A percentile compares a stretch with the other conserved stretches of the same genome.
These are phyloP conservation scores for Chytriomyces confervae DNA, from an alignment of 192 early-diverging fungal species.

Conservation along the genomic window DNA sequence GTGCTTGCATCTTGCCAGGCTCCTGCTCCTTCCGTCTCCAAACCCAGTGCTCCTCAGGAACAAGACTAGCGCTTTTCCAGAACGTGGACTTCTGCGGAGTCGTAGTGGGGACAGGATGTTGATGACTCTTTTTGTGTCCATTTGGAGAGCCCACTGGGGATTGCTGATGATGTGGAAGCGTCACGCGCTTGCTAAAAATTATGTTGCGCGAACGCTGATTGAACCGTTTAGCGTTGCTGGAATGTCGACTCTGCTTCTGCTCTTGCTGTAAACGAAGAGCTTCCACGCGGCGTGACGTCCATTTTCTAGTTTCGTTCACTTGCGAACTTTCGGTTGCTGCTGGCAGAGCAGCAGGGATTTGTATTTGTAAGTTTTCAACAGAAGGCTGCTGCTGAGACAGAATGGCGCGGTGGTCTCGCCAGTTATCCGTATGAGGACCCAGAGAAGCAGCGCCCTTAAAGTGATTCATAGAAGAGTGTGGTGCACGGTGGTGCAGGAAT, in stretches of 20 bases:
- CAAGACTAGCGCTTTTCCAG: too few relatives aligned
- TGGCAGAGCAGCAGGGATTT: background rate
- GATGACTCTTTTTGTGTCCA: too few relatives aligned
- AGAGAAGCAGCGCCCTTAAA: background rate
- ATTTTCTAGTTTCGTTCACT: background rate
- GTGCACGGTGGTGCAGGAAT: background rate
- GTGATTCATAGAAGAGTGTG: background rate
- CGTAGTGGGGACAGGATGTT: too few relatives aligned
- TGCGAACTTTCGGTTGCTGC: background rate
- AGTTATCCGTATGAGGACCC: background rate
- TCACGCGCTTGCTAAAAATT: too few relatives aligned
- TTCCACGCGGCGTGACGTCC: background rate
- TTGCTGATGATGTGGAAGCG: too few relatives aligned
- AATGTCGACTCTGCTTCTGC: background rate
- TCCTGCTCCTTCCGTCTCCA: too few relatives aligned
- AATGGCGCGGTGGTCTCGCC: background rate
- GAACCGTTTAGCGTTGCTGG: too few relatives aligned
- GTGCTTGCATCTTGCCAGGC: too few relatives aligned
- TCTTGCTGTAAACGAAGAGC: background rate
- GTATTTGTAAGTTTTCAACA: background rate
- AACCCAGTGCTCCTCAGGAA: too few relatives aligned
- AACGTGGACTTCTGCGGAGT: too few relatives aligned
- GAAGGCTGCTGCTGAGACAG: background rate
- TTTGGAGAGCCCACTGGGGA: too few relatives aligned
- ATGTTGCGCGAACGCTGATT: too few relatives aligned